Conservation (phyloP, 2,329 filamentous ascomycete genomes). For the Endocalyx cinctus region DNA sequence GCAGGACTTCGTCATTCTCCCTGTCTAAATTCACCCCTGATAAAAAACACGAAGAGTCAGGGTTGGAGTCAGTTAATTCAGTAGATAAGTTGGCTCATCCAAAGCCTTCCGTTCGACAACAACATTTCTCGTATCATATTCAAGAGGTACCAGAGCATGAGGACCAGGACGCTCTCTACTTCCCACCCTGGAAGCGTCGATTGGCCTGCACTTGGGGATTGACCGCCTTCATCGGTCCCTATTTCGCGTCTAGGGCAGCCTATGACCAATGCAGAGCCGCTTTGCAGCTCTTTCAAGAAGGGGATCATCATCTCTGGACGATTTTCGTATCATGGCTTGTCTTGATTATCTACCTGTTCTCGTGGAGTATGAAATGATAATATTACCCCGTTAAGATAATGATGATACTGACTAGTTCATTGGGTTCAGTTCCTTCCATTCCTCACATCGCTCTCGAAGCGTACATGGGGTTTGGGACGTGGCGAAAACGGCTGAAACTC, state of each 20-base stretch:
- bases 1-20: background rate
- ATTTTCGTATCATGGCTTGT: background rate
- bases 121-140: background rate
- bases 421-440: background rate
- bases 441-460: background rate
- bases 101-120: background rate
- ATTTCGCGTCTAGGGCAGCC: background rate
- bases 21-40: too few relatives aligned
- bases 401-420: too few relatives aligned
- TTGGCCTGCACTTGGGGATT: background rate
- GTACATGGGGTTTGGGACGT: background rate
- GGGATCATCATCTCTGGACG: too few relatives aligned
- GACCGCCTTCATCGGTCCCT: background rate
- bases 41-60: background rate
- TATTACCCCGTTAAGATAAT: too few relatives aligned
- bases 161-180: background rate
- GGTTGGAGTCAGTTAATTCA: background rate
- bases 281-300: too few relatives aligned
- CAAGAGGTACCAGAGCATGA: background rate
- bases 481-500: background rate
- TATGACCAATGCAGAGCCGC: background rate
- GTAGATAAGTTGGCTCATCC: background rate
- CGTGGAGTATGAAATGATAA: too few relatives aligned
- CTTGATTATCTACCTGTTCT: background rate
- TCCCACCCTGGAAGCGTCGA: background rate